Base-by-base conservation (phyloP, 2,329 filamentous ascomycete genomes). In the Fusarium albidum region DNA sequence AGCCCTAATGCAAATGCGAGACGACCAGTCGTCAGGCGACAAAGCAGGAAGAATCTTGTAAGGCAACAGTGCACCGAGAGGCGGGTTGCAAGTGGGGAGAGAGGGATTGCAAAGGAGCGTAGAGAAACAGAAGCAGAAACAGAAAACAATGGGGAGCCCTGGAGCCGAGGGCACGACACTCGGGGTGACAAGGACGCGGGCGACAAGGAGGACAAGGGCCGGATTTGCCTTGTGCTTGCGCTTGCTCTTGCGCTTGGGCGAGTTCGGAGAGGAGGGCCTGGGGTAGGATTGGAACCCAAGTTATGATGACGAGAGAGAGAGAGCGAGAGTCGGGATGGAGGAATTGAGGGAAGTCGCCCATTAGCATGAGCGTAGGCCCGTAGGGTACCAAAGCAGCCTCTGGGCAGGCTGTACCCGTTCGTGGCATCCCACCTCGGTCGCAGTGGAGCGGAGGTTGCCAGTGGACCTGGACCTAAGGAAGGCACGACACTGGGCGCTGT, bases 1-100 rank as follows among this genome's bases (percentile, higher is more conserved):
- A 68, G 65, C 63, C 65, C 65, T 68, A 68, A 67, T 63, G 57
- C 60, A 64, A 57, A 66, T 62, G 63, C 65, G 52, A 68, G 65
- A 68, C 65, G 65, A 68, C 65, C 65, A 67, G 65, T 67, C 65
- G 65, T 65, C 65, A 54, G 62, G 65, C 62, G 57, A 63, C 49
- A 61, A 47, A 63, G 63, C 54, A 62, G 33, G 37, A 57, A 54
- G 49, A 54, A 38, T 21, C 47, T 61, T 56, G 57, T 46, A 45
- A 53, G 48, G 49, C 38, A 40, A 42, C 49, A 49, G 42, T 34
- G 53, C 33, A 41, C 51, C 21, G n/a, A 33, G 29, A 37, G 25
- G 40, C 31, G 46, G 41, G 44, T 49, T 49, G 48, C 55, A 62
- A 61, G 51, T 61, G 55, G 55, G 46, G 49, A 55, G 44, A 57